phyloP scores from a whole-genome alignment of 148 eudicot genomes.

The Rhododendron henanense region DNA sequence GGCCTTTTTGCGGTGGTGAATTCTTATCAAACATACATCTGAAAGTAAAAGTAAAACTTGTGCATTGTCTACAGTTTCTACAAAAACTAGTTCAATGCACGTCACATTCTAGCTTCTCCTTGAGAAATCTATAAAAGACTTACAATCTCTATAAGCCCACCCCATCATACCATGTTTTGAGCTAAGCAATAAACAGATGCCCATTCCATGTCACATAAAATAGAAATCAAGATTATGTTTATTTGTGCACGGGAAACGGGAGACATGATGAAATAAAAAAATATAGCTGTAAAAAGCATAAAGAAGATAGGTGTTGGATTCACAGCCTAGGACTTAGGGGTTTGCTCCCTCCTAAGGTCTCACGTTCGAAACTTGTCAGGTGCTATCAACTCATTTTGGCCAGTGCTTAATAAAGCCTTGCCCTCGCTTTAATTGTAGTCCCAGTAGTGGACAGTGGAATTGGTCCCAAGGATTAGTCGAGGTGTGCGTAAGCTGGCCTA shows the following conservation, averaged over 20 bases:
- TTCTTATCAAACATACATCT: not conserved
- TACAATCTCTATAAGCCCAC: not conserved
- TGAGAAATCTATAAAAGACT: not conserved
- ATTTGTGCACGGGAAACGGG: not conserved
- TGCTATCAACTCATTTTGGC: too few relatives aligned
- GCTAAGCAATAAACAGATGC: not conserved
- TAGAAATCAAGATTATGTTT: not conserved
- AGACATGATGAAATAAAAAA: not conserved
- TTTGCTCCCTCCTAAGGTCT: too few relatives aligned
- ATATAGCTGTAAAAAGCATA: not conserved
- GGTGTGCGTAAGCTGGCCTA: too few relatives aligned
- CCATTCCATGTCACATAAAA: not conserved
- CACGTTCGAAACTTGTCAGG: too few relatives aligned
- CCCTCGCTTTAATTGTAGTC: too few relatives aligned
- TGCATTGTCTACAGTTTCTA: not conserved
- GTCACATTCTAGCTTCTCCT: not conserved
- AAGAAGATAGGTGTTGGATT: not conserved
- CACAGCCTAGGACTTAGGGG: too few relatives aligned
- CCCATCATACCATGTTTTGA: not conserved
- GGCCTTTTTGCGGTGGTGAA: not conserved
- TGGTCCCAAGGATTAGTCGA: too few relatives aligned
- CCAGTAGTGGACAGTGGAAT: too few relatives aligned
- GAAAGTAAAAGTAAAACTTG: not conserved
- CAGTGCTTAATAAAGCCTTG: too few relatives aligned
- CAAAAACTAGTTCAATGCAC: not conserved